Conservation (phyloP, 2,329 filamentous ascomycete genomes). For the Stagonosporopsis rhizophila region DNA sequence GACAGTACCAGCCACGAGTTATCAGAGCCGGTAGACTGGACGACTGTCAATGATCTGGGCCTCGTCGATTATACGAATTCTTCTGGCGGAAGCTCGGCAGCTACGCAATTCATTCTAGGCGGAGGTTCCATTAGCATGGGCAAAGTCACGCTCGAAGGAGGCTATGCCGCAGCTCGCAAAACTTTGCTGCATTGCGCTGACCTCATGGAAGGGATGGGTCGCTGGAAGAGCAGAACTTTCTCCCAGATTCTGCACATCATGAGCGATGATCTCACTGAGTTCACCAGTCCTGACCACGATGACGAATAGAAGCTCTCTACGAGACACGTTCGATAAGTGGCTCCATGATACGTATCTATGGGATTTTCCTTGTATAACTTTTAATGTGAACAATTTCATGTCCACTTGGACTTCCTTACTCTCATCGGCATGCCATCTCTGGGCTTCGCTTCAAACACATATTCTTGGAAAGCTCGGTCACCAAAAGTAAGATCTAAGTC, state of each 20-base stretch:
- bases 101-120: slow-evolving; percentile 56
- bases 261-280: slow-evolving; percentile 58
- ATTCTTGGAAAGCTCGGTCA: slow-evolving; percentile 42
- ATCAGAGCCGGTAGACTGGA: slow-evolving; percentile 60
- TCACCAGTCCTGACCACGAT: slow-evolving; percentile 13
- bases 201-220: slow-evolving; percentile 60
- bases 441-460: slow-evolving; percentile 41
- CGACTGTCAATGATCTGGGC: slow-evolving; percentile 54
- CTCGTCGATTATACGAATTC: slow-evolving; percentile 47
- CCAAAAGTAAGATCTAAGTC: slow-evolving; percentile 40
- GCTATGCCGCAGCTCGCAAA: slow-evolving; percentile 60
- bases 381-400: background rate
- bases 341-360: background rate
- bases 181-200: slow-evolving; percentile 61
- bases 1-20: slow-evolving; percentile 53
- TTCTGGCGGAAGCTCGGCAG: slow-evolving; percentile 32
- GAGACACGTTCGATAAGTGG: background rate
- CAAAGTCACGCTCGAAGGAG: slow-evolving; percentile 57
- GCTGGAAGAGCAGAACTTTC: slow-evolving; percentile 60
- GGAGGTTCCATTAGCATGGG: slow-evolving; percentile 58
- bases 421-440: slow-evolving; percentile 44
- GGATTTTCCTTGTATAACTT: too few species aligned
- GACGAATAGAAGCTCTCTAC: background rate
- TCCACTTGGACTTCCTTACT: slow-evolving; percentile 31
- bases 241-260: slow-evolving; percentile 62